Percentiles rank a stretch among this genome's conserved stretches.
phyloP scores from a whole-genome alignment of 345 rosid genomes.

The Camelina hispida region DNA sequence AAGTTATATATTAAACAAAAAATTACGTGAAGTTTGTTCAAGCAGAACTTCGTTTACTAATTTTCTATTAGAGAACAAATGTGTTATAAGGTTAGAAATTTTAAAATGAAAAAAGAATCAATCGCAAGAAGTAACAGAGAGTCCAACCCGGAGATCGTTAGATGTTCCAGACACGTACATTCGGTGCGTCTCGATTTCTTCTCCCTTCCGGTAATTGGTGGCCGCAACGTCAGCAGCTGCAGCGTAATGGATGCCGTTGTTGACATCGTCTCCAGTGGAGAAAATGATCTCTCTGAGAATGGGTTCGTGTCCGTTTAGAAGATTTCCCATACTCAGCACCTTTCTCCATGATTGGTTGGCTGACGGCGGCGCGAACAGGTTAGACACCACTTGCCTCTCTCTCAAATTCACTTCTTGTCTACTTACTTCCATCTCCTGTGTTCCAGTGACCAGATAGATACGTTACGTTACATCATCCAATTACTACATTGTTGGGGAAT shows the following conservation, averaged over 20 bases:
- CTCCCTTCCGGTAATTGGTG: conserved; percentile 45
- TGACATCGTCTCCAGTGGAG: conserved; percentile 57
- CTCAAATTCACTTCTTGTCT: conserved; percentile 57
- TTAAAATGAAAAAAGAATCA: conserved; percentile 40
- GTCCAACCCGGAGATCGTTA: conserved; percentile 92
- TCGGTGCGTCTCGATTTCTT: conserved; percentile 80
- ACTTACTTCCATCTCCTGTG: conserved; percentile 63
- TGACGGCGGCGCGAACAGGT: conserved; percentile 73
- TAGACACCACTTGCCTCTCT: conserved; percentile 68
- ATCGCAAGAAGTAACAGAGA: conserved; percentile 84
- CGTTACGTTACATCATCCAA: conserved; percentile 8
- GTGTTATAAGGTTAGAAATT: conserved; percentile 3
- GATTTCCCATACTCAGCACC: conserved; percentile 97
- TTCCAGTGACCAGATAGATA: conserved; percentile 13
- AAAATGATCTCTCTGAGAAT: conserved; percentile 79
- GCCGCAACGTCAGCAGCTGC: conserved; percentile 46
- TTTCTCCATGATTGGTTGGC: conserved; percentile 97
- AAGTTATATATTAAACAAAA: conserved; percentile 12
- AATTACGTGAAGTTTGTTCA: background rate
- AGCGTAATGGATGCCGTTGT: conserved; percentile 64
- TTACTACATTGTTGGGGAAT: too few relatives aligned
- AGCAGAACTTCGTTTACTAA: conserved; percentile 6
- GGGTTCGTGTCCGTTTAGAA: conserved; percentile 95
- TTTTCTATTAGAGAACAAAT: conserved; percentile 24
- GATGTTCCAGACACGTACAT: conserved; percentile 93